Conservation (phyloP, 108 stramenopile genomes). For the Cyclotella kingstonii region DNA sequence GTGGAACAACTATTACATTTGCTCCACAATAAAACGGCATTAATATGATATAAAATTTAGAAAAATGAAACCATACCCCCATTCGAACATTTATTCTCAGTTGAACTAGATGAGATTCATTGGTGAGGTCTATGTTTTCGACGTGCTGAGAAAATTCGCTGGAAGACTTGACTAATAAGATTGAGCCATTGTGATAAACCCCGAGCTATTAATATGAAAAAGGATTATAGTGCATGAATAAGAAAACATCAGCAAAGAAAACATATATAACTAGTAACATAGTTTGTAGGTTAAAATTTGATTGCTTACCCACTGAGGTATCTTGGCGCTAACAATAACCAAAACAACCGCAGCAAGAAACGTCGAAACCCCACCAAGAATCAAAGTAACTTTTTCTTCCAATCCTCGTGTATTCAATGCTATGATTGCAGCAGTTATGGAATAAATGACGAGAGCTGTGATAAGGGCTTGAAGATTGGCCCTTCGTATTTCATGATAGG, state of each 20-base stretch:
- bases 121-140: conserved; percentile 6
- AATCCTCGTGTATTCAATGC: conserved; percentile 25
- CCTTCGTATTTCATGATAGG: conserved; percentile 13
- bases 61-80: conserved; percentile 38
- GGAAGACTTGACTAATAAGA: conserved; percentile 36
- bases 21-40: conserved; percentile 45
- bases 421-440: conserved; percentile 14
- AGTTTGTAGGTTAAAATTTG: neutral
- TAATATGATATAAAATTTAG: conserved; percentile 38
- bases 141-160: conserved; percentile 15
- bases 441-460: conserved; percentile 12
- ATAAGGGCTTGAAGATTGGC: conserved; percentile 20
- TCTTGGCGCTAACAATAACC: conserved; percentile 35
- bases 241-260: neutral
- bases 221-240: neutral
- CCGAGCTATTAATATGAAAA: conserved; percentile 18
- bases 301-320: conserved; percentile 47
- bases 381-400: conserved; percentile 28
- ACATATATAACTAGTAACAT: neutral
- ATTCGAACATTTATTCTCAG: conserved; percentile 14
- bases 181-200: conserved; percentile 39
- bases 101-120: conserved; percentile 1
- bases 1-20: conserved; percentile 8
- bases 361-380: conserved; percentile 25
- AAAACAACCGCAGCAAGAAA: conserved; percentile 20